Conservation (phyloP, 192 early-diverging fungal genomes). For the Mortierella alpina region DNA sequence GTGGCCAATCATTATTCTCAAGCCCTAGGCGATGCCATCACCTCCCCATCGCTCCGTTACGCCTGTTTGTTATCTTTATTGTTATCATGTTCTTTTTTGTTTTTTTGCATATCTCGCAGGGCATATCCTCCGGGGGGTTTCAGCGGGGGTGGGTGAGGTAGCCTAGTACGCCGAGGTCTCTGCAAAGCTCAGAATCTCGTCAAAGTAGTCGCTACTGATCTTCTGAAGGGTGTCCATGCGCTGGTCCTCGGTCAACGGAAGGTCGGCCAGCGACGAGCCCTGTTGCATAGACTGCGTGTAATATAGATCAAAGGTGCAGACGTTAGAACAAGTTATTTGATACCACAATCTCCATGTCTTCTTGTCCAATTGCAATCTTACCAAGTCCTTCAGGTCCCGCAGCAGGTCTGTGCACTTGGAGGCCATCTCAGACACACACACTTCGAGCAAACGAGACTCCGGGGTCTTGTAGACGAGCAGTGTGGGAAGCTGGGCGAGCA, state of each 20-base stretch:
- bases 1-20: constrained; percentile 42
- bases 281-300: constrained; percentile 25
- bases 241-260: constrained; percentile 36
- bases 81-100: too few relatives aligned
- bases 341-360: neutral
- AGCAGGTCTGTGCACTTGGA: constrained; percentile 34
- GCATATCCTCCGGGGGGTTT: too few relatives aligned
- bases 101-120: neutral
- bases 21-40: neutral
- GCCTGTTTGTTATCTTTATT: neutral
- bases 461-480: neutral
- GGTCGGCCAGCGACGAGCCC: constrained; percentile 9
- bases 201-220: constrained; percentile 49
- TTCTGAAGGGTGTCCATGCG: constrained; percentile 38
- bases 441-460: constrained; percentile 7
- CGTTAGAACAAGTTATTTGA: neutral
- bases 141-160: neutral
- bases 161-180: constrained; percentile 28
- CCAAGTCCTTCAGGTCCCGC: constrained; percentile 31
- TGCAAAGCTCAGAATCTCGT: constrained; percentile 35
- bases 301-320: neutral
- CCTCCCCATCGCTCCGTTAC: neutral
- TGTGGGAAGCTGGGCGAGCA: constrained; percentile 25
- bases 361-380: neutral
- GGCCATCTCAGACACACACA: constrained; percentile 37